Conservation (phyloP, 2,329 filamentous ascomycete species). For the Diaporthe citri region DNA sequence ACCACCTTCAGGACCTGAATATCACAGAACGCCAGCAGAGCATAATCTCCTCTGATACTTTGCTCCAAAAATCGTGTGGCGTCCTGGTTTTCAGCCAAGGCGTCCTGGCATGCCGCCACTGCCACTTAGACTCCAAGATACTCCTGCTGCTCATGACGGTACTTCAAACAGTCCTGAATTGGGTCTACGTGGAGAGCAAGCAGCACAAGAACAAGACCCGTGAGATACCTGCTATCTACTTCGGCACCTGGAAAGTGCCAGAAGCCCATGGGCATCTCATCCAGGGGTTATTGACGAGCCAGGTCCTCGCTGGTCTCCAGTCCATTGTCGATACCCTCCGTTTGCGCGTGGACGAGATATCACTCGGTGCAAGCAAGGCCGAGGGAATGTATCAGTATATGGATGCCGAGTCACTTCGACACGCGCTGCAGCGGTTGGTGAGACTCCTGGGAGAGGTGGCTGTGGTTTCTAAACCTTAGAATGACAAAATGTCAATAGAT, state of each 20-base stretch:
- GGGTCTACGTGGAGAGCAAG: not conserved
- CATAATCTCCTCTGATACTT: not conserved
- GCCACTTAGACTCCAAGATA: not conserved
- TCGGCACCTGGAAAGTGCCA: not conserved
- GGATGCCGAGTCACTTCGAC: not conserved
- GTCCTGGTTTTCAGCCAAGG: not conserved
- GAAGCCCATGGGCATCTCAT: not conserved
- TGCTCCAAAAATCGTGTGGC: not conserved
- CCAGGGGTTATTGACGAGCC: not conserved
- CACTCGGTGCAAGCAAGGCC: not conserved
- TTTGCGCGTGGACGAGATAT: not conserved
- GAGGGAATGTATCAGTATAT: not conserved
- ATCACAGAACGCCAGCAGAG: not conserved
- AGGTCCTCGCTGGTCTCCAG: not conserved
- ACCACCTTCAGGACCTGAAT: not conserved
- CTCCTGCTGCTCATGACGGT: constrained; percentile 5
- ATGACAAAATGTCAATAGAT: not conserved
- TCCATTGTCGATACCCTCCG: not conserved
- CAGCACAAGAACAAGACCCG: not conserved
- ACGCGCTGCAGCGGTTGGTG: not conserved
- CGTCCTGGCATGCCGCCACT: not conserved
- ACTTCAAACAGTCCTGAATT: not conserved
- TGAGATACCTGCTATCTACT: not conserved
- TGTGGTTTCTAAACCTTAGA: not conserved
- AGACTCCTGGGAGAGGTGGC: not conserved